A percentile compares a stretch with the other conserved stretches of the same genome.
Conservation (phyloP, 2,329 filamentous ascomycete species). For the Raffaelea ambrosiae region DNA sequence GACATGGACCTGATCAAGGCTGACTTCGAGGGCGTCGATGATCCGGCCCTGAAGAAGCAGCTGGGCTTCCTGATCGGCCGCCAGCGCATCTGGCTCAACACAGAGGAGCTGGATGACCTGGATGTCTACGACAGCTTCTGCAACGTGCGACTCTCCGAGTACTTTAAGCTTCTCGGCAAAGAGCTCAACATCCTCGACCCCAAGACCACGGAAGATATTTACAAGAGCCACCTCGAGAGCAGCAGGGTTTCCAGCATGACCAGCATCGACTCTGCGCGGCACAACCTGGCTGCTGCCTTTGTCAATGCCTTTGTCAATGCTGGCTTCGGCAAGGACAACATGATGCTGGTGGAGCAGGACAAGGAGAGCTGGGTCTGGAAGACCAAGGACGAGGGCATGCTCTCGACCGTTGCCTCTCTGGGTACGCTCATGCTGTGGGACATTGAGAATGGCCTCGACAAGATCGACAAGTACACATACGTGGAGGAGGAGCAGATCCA, state of each 20-base stretch:
- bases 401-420: conserved; percentile 89
- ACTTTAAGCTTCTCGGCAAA: conserved; percentile 91
- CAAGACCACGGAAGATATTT: conserved; percentile 96
- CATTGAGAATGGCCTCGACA: conserved; percentile 82
- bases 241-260: conserved; percentile 87
- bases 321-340: conserved; percentile 90
- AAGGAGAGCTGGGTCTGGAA: conserved; percentile 98
- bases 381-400: conserved; percentile 96
- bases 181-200: conserved; percentile 95
- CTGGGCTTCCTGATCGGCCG: conserved; percentile 87
- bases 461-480: conserved; percentile 92
- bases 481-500: conserved; percentile 72
- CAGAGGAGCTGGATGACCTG: conserved; percentile 47
- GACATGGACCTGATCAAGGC: conserved; percentile 71
- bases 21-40: conserved; percentile 72
- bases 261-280: conserved; percentile 88
- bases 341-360: conserved; percentile 87
- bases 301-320: conserved; percentile 97
- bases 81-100: conserved; percentile 73
- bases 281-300: conserved; percentile 92
- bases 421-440: conserved; percentile 92
- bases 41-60: conserved; percentile 81
- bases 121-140: conserved; percentile 70
- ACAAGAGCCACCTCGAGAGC: conserved; percentile 97
- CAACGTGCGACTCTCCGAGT: conserved; percentile 79